A percentile compares a stretch with the other conserved stretches of the same genome.
Evolutionary conservation across 768 basidiomycete species (phyloP).

Genomic region (Hypholoma fasciculare): DNA sequence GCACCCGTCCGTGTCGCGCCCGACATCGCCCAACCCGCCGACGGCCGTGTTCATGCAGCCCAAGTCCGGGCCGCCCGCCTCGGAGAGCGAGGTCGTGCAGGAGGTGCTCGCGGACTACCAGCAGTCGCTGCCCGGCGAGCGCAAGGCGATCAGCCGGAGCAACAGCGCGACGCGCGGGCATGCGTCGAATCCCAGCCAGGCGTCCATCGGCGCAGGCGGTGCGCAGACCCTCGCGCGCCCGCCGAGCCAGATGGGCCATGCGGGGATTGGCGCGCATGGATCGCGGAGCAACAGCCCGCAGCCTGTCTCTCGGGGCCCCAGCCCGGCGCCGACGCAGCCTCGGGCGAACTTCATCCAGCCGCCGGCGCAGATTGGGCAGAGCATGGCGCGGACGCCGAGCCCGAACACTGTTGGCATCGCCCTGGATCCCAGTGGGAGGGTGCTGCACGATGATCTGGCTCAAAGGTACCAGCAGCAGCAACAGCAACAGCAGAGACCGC

Average conservation of each 20-base stretch:
- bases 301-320: slow-evolving; percentile 54
- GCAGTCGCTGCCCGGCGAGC: slow-evolving; percentile 87
- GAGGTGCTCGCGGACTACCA: slow-evolving; percentile 77
- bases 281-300: slow-evolving; percentile 64
- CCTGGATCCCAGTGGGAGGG: slow-evolving; percentile 77
- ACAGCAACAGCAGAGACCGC: slow-evolving; percentile 31
- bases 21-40: slow-evolving; percentile 72
- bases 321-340: slow-evolving; percentile 44
- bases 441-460: slow-evolving; percentile 80
- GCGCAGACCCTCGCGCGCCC: slow-evolving; percentile 47
- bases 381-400: slow-evolving; percentile 57
- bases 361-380: slow-evolving; percentile 27
- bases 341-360: slow-evolving; percentile 42
- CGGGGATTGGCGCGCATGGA: slow-evolving; percentile 81
- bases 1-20: slow-evolving; percentile 69
- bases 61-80: slow-evolving; percentile 41
- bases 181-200: slow-evolving; percentile 16
- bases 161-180: slow-evolving; percentile 43
- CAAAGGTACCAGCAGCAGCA: slow-evolving; percentile 48
- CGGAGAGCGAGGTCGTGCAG: slow-evolving; percentile 58
- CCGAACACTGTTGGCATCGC: slow-evolving; percentile 83
- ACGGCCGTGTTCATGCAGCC: slow-evolving; percentile 79
- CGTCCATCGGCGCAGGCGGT: slow-evolving; percentile 20
- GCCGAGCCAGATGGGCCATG: slow-evolving; percentile 64
- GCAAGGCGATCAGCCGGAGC: slow-evolving; percentile 56